Percentiles rank a stretch among this genome's conserved stretches.
Evolutionary conservation across 2,329 filamentous ascomycete species (phyloP).

Genomic region (Aotearoamyces nothofagi): DNA sequence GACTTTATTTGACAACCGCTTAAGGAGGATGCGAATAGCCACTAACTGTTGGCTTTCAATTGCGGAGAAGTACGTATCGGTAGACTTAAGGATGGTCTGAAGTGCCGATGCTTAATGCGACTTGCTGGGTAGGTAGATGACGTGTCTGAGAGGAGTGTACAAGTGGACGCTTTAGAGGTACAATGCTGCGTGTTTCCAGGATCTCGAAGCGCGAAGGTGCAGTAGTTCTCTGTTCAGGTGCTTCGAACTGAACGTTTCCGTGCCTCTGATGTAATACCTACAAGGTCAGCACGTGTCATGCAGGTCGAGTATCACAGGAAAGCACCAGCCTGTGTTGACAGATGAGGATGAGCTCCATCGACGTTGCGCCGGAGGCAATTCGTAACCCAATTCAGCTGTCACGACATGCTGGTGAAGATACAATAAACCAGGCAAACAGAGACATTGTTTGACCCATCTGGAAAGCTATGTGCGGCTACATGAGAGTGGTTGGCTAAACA

Average conservation of each 20-base stretch:
- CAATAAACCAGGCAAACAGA: slow-evolving; percentile 5
- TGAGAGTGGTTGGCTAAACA: neutral
- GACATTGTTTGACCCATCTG: slow-evolving; percentile 14
- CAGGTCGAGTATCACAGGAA: slow-evolving; percentile 12
- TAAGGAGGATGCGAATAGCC: slow-evolving; percentile 1
- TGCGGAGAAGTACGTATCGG: neutral
- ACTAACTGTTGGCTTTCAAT: slow-evolving; percentile 8
- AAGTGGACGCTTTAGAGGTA: slow-evolving; percentile 14
- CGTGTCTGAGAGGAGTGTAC: slow-evolving; percentile 19
- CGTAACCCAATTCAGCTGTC: slow-evolving; percentile 7
- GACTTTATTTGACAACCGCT: too few species aligned
- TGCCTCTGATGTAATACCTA: slow-evolving; percentile 16
- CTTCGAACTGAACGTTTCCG: slow-evolving; percentile 17
- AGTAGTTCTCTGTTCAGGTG: slow-evolving; percentile 15
- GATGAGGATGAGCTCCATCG: slow-evolving; percentile 10
- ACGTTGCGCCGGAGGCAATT: slow-evolving; percentile 6
- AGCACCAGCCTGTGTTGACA: slow-evolving; percentile 11
- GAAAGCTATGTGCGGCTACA: neutral
- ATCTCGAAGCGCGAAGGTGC: slow-evolving; percentile 19
- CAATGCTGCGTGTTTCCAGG: slow-evolving; percentile 10
- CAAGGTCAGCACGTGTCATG: slow-evolving; percentile 20
- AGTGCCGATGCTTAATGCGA: neutral
- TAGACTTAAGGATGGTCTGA: neutral
- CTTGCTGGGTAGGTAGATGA: slow-evolving; percentile 10
- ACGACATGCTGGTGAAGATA: slow-evolving; percentile 8